A percentile compares a stretch with the other conserved stretches of the same genome.
Evolutionary conservation across 495 filamentous ascomycete genomes (phyloP).

Genomic region (Xylaria grammica): DNA sequence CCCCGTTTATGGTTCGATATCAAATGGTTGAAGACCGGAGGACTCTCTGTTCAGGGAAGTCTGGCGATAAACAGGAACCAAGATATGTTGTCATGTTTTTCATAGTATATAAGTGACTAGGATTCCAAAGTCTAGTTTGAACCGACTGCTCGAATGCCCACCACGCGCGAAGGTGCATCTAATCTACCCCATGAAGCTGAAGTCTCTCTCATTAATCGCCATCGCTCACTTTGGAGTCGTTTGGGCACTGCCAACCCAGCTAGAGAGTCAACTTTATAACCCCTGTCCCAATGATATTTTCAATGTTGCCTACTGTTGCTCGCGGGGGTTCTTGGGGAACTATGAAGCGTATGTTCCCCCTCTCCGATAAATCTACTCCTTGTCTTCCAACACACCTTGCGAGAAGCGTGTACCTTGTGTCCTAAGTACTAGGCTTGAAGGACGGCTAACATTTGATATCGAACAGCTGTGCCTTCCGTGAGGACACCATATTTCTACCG

Average conservation of each 20-base stretch:
- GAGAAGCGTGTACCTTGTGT: too few species aligned
- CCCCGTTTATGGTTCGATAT: background rate
- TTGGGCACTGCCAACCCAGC: slow-evolving; percentile 10
- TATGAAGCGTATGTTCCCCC: background rate
- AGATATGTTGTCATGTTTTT: background rate
- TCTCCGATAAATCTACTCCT: background rate
- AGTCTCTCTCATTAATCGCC: background rate
- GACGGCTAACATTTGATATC: background rate
- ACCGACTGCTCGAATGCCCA: background rate
- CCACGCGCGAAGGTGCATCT: background rate
- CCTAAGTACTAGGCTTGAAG: background rate
- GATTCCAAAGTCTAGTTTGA: background rate
- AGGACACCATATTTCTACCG: background rate
- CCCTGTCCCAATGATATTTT: background rate
- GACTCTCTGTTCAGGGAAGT: background rate
- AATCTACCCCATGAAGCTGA: background rate
- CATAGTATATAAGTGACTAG: background rate
- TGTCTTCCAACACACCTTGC: background rate
- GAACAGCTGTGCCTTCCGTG: background rate
- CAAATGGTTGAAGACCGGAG: background rate
- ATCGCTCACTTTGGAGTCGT: background rate
- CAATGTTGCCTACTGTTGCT: background rate
- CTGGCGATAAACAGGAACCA: too few species aligned
- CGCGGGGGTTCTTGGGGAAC: background rate
- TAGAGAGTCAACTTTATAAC: background rate